Percentiles rank a stretch among this genome's conserved stretches.
phyloP scores from a whole-genome alignment of 1,139 yeast species.

The Starmera stellimalicola region DNA sequence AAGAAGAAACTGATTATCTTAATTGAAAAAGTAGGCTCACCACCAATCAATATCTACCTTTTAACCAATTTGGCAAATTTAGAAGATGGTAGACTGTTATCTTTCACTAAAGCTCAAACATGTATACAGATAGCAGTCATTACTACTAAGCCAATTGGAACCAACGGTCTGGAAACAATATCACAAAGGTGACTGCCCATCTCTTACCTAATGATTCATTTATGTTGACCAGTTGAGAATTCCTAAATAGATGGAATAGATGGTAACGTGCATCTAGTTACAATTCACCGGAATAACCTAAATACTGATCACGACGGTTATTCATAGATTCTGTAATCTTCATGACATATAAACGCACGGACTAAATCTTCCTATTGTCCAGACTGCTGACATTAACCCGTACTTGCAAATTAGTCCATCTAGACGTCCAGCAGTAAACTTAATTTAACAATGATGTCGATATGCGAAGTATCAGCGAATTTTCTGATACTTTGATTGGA shows the following conservation, averaged over 20 bases:
- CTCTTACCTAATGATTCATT: conserved; percentile 52
- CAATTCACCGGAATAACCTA: conserved; percentile 39
- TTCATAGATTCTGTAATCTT: conserved; percentile 54
- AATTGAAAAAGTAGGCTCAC: conserved; percentile 46
- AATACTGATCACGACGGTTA: conserved; percentile 58
- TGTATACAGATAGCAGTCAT: conserved; percentile 37
- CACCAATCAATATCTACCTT: conserved; percentile 41
- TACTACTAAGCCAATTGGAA: conserved; percentile 51
- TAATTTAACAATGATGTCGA: conserved; percentile 44
- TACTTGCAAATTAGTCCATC: conserved; percentile 54
- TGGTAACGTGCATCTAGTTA: conserved; percentile 42
- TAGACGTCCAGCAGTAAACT: conserved; percentile 40
- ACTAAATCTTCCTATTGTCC: conserved; percentile 63
- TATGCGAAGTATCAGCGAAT: conserved; percentile 23
- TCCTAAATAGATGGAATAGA: conserved; percentile 34
- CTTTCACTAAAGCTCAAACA: conserved; percentile 41
- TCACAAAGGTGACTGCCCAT: conserved; percentile 59
- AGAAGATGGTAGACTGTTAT: conserved; percentile 36
- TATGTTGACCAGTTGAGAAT: conserved; percentile 41
- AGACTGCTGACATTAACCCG: conserved; percentile 52
- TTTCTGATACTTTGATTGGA: conserved; percentile 40
- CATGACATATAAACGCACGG: conserved; percentile 65
- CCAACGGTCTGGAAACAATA: conserved; percentile 45
- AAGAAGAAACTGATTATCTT: conserved; percentile 46
- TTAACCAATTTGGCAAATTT: conserved; percentile 41